phyloP scores from a whole-genome alignment of 2,329 filamentous ascomycete species.

The Fusarium beomiforme region DNA sequence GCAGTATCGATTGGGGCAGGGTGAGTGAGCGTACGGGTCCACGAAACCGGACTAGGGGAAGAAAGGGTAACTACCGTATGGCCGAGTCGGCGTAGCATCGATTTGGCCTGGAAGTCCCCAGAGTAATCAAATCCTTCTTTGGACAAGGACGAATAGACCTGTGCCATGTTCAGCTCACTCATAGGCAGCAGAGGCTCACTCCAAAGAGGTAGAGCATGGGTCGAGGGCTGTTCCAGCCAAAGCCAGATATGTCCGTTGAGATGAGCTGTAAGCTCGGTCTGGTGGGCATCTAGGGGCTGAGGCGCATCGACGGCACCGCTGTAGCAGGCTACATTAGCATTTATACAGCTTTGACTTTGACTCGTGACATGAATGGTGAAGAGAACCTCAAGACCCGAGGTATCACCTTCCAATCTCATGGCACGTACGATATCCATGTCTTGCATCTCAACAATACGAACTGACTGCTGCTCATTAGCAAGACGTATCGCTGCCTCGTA shows the following conservation, averaged over 20 bases:
- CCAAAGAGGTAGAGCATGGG: neutral
- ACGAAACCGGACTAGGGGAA: neutral
- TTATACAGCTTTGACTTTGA: neutral
- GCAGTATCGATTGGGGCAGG: neutral
- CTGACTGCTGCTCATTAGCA: neutral
- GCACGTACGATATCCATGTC: neutral
- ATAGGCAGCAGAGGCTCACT: neutral
- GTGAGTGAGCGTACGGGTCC: neutral
- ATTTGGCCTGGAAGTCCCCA: neutral
- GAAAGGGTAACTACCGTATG: neutral
- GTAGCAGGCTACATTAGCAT: neutral
- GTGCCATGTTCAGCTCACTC: neutral
- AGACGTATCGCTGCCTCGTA: neutral
- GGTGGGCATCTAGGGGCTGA: neutral
- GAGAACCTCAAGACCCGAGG: neutral
- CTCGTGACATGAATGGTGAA: neutral
- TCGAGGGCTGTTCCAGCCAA: neutral
- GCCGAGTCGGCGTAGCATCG: neutral
- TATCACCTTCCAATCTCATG: neutral
- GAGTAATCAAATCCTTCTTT: neutral
- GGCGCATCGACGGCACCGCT: neutral
- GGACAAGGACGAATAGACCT: neutral
- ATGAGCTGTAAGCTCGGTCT: neutral
- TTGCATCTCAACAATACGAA: neutral
- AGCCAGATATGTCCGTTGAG: neutral